These are phyloP conservation scores for Fusarium udum DNA, from an alignment of 2,329 filamentous ascomycete species.

Conservation along the genomic window DNA sequence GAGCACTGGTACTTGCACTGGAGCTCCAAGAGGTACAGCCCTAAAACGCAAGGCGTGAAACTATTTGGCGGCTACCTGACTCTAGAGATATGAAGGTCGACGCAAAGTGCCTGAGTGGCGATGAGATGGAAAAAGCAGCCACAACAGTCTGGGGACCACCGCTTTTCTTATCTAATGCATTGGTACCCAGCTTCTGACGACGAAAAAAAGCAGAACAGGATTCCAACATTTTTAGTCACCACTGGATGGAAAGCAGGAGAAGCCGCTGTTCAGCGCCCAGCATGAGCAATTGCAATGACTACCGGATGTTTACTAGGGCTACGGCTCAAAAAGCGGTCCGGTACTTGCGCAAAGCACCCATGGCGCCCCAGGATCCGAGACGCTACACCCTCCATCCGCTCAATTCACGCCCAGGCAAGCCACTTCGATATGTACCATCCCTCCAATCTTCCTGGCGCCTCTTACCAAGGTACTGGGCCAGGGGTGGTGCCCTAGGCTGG, in stretches of 20 bases:
- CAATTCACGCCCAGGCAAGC: slow-evolving; percentile 40
- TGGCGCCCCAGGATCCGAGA: slow-evolving; percentile 32
- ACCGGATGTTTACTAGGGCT: slow-evolving; percentile 30
- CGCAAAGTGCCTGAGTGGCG: background rate
- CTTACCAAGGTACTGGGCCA: slow-evolving; percentile 42
- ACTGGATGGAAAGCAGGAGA: slow-evolving; percentile 14
- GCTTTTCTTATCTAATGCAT: slow-evolving; percentile 16
- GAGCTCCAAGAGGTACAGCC: background rate
- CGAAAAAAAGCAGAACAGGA: slow-evolving; percentile 17
- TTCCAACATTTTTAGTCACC: slow-evolving; percentile 15
- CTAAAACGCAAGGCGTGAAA: background rate
- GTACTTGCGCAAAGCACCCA: slow-evolving; percentile 32
- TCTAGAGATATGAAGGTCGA: background rate
- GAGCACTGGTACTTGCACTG: slow-evolving; percentile 17
- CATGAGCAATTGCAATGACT: slow-evolving; percentile 19
- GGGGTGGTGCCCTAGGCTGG: slow-evolving; percentile 22
- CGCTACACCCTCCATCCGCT: slow-evolving; percentile 19
- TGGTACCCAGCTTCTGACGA: slow-evolving; percentile 17
- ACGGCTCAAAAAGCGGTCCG: slow-evolving; percentile 31
- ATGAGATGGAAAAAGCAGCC: background rate
- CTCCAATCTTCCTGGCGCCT: slow-evolving; percentile 41
- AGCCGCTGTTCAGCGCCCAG: slow-evolving; percentile 35
- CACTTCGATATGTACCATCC: slow-evolving; percentile 36
- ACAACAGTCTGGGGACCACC: background rate
- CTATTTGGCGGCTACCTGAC: background rate